A percentile compares a stretch with the other conserved stretches of the same genome.
These are phyloP conservation scores for Huntiella omanensis DNA, from an alignment of 2,329 filamentous ascomycete genomes.

Conservation along the genomic window DNA sequence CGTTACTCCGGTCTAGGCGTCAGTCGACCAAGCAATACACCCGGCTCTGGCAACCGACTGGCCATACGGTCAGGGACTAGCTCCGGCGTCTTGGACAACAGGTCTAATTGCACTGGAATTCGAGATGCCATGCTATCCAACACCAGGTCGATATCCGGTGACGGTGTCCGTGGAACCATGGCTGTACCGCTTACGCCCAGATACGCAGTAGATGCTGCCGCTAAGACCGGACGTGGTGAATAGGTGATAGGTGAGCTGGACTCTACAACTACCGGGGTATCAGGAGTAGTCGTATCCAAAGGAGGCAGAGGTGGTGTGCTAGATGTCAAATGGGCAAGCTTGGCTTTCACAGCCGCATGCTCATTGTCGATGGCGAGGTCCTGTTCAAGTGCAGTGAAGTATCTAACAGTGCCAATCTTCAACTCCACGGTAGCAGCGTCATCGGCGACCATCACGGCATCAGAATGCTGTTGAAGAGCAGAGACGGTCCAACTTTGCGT, in stretches of 20 bases:
- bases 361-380: slow-evolving; percentile 39
- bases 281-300: slow-evolving; percentile 13
- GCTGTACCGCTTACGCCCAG: not conserved
- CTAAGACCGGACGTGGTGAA: not conserved
- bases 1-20: slow-evolving; percentile 28
- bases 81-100: slow-evolving; percentile 38
- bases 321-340: slow-evolving; percentile 16
- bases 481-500: slow-evolving; percentile 89
- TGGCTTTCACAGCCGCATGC: slow-evolving; percentile 31
- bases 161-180: slow-evolving; percentile 24
- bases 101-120: slow-evolving; percentile 21
- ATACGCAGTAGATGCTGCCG: not conserved
- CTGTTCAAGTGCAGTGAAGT: slow-evolving; percentile 52
- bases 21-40: slow-evolving; percentile 22
- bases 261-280: slow-evolving; percentile 23
- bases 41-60: slow-evolving; percentile 32
- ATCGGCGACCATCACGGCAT: slow-evolving; percentile 68
- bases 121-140: slow-evolving; percentile 9
- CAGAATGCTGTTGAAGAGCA: slow-evolving; percentile 59
- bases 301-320: slow-evolving; percentile 3
- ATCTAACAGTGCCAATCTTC: slow-evolving; percentile 55
- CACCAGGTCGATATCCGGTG: slow-evolving; percentile 21
- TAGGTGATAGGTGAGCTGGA: slow-evolving; percentile 19
- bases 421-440: slow-evolving; percentile 59
- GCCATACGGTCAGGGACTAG: slow-evolving; percentile 45